Base-by-base conservation (phyloP, 2,329 filamentous ascomycete genomes). In the Claviceps monticola region DNA sequence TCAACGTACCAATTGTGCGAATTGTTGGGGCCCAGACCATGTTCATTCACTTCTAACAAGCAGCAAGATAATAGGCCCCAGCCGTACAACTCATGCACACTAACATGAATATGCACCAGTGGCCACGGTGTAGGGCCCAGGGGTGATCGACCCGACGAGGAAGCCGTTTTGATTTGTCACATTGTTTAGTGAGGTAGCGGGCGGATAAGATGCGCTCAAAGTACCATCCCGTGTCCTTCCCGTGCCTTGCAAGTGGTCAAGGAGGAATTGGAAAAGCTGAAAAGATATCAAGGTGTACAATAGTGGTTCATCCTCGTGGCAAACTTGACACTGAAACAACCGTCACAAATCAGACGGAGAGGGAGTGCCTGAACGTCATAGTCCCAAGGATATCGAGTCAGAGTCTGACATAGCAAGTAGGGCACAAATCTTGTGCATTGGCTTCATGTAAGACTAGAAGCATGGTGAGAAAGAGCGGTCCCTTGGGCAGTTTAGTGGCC, bases 21-120 rank as follows among this genome's bases (percentile, higher is more conserved):
- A 23, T 23, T 46, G 17, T 51, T 51, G 50, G 50, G 49, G 37
- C 36, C 43, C 11, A 41, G 23, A 23, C 21, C 34, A 41, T 13
- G 23, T 46, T 41, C 21, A 8, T 21, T 51, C 21, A 34, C 46
- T 39, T 21, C 29, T 46, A 23, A n/a, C 36, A 46, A n/a, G 16
- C 43, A 47, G 23, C 26, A 14, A 46, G 44, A 47, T 51, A 23
- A 38, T 29, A 42, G 50, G 50, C 37, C 37, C 47, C 50, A 44
- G 42, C 50, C 37, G 42, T 50, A 45, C 34, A 50, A 50, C 49
- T 45, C 49, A 50, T 50, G 49, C 49, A 50, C 42, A 45, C 41
- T 46, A 26, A 51, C 44, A 46, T 42, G 50, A 42, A 47, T 47
- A 47, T 51, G 50, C 50, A 51, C n/a, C 46, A 19, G 26, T 36